Evolutionary conservation across 257 asterid genomes (phyloP), one percentile per base, ranked within the genome.

Genomic region (Nicotiana obtusifolia): DNA sequence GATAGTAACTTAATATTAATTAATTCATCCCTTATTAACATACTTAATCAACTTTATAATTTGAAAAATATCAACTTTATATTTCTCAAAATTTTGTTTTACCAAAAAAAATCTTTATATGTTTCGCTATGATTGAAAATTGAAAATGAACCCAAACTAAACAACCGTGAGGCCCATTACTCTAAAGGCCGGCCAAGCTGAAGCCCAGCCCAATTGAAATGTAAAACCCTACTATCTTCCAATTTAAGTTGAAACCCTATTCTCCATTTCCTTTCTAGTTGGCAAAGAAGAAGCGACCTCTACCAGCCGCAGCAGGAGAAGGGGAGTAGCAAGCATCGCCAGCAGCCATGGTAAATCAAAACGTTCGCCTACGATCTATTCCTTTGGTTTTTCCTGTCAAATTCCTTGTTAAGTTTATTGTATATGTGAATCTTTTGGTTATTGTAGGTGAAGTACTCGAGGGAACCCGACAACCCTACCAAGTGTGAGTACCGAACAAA

Each of bases 391-490:
- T 11, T 4, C 7, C 19, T 14, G 16, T 52, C 57, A 52, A 52
- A 52, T 52, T 52, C 2, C 7, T 0, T 52, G 19, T 52, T 15
- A 52, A 11, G 1, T 52, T 52, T 3, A 26, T 52, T 52, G 6
- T 52, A 3, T 52, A 52, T 52, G 16, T 52, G 19, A 14, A 52
- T 52, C 19, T 8, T 7, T 57, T 57, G 11, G 24, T 57, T 57
- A 57, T 5, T 57, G 64, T 57, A 57, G 98, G 98, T 92, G 92
- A 93, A 93, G 86, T 92, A 92, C 84, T 92, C 97, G 77, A 87
- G 81, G 78, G 95, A 92, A 87, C 94, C 97, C n/a, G 91, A 89
- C 26, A 92, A 92, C 31, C 86, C 79, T n/a, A 91, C 97, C 80
- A 90, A 92, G 85, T 90, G 97, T 93, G 79, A 28, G 87, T n/a